A percentile compares a stretch with the other conserved stretches of the same genome.
Evolutionary conservation across 805 yeast genomes (phyloP).

Genomic region (Candida suzukii): DNA sequence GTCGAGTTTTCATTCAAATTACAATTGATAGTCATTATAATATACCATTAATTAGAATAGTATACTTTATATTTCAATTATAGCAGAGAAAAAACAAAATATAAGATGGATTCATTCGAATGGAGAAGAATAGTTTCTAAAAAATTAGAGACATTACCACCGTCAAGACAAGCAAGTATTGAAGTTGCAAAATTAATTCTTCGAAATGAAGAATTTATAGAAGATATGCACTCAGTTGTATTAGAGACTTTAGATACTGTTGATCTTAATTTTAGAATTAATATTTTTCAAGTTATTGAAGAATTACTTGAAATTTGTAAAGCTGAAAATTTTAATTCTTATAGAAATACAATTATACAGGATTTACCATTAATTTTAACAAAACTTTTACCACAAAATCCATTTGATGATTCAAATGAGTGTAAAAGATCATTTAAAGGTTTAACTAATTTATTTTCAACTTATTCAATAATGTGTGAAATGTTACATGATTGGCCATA

Average conservation of each 20-base stretch:
- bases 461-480: conserved; percentile 16
- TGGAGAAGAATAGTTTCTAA: conserved; percentile 71
- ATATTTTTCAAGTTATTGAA: conserved; percentile 64
- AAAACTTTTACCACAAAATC: conserved; percentile 28
- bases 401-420: not conserved
- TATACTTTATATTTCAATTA: no score
- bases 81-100: not conserved
- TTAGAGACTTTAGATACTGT: conserved; percentile 48
- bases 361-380: conserved; percentile 28
- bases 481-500: conserved; percentile 18
- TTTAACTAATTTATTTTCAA: conserved; percentile 22
- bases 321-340: conserved; percentile 8
- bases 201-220: conserved; percentile 50
- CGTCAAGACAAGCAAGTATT: conserved; percentile 46
- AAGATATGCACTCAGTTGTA: conserved; percentile 62
- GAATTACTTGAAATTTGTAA: conserved; percentile 40
- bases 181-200: conserved; percentile 52
- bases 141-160: conserved; percentile 56
- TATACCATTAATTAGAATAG: no score
- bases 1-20: no score
- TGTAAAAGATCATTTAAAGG: conserved; percentile 5
- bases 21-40: no score
- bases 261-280: conserved; percentile 57
- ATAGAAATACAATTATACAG: conserved; percentile 14
- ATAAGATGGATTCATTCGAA: conserved; percentile 94